Conservation (phyloP, 1,284 basidiomycete species). For the Malassezia globosa region DNA sequence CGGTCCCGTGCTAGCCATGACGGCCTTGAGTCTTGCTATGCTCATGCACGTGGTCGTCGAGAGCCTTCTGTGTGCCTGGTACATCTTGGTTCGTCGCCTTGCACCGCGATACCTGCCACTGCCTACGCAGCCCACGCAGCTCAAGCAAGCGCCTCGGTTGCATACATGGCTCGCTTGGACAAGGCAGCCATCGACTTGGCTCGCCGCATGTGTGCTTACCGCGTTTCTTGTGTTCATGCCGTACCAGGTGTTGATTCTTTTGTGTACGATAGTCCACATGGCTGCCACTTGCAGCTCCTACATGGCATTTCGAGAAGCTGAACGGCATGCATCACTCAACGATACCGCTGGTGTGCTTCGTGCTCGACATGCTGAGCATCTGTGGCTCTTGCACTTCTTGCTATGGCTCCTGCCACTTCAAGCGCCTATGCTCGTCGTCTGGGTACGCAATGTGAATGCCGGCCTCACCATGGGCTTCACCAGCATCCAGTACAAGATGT, state of each 20-base stretch:
- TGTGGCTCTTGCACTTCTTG: slow-evolving; percentile 50
- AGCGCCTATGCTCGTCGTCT: slow-evolving; percentile 70
- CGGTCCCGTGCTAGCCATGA: slow-evolving; percentile 16
- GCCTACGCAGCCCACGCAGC: background rate
- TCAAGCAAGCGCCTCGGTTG: too few species aligned
- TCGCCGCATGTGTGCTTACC: slow-evolving; percentile 50
- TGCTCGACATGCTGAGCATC: background rate
- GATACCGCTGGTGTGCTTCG: slow-evolving; percentile 53
- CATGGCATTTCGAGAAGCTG: background rate
- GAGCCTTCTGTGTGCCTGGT: background rate
- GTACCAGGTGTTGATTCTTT: slow-evolving; percentile 78
- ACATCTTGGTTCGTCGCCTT: background rate
- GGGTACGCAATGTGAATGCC: slow-evolving; percentile 61
- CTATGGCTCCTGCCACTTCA: slow-evolving; percentile 72
- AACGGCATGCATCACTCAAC: slow-evolving; percentile 46
- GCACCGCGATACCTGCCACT: background rate
- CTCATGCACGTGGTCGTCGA: background rate
- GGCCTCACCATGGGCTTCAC: slow-evolving; percentile 23
- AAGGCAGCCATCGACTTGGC: slow-evolving; percentile 2
- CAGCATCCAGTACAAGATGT: slow-evolving; percentile 58
- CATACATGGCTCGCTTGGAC: slow-evolving; percentile 1
- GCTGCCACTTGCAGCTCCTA: slow-evolving; percentile 35
- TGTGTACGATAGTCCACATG: slow-evolving; percentile 66
- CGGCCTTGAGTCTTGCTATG: slow-evolving; percentile 10
- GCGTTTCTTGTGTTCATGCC: slow-evolving; percentile 66